Base-by-base conservation (phyloP, 768 basidiomycete genomes). In the Dictyophora rubrovolvata region DNA sequence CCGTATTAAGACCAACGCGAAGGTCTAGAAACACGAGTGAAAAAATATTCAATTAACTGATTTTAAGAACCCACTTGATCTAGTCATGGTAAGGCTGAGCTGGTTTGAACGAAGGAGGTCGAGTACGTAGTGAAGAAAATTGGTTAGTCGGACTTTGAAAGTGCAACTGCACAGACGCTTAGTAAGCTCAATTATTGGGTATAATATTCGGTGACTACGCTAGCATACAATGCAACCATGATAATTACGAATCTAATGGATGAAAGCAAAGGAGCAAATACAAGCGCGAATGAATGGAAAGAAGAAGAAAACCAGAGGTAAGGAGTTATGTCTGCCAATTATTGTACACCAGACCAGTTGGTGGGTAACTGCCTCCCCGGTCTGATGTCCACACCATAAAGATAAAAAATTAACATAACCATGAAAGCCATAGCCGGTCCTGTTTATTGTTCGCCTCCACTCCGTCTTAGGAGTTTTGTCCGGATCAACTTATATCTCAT, bases 1-100 rank as follows among this genome's bases (percentile, higher is more conserved):
- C 94, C 67, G 85, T 83, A 80, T 93, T 94, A 66, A 77, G 76
- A 68, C 94, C 94, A 73, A 76, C 76, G 69, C 90, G 87, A 69
- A 91, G 73, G 76, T 94, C 93, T 96, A 61, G 28, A 22, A 28
- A 35, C 61, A 57, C 42, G n/a, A 54, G 33, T 16, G 17, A n/a
- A 22, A 51, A 22, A 21, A 33, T 35, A 49, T 1, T 5, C 47
- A 17, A 1, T 17, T 17, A 5, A 5, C 23, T 21, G 23, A 14
- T 20, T 10, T 16, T 14, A 14, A 48, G 36, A 21, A 78, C 87
- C 75, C 75, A 89, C 88, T 84, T 72, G 77, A 81, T 69, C 89
- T 85, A 70, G 77, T 78, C 88, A 91, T 90, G 78, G 48, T 21
- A 73, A 80, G 79, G 71, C 72, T 69, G 65, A 73, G 65, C 77